phyloP scores from a whole-genome alignment of 768 basidiomycete genomes.

The Suillus occidentalis region DNA sequence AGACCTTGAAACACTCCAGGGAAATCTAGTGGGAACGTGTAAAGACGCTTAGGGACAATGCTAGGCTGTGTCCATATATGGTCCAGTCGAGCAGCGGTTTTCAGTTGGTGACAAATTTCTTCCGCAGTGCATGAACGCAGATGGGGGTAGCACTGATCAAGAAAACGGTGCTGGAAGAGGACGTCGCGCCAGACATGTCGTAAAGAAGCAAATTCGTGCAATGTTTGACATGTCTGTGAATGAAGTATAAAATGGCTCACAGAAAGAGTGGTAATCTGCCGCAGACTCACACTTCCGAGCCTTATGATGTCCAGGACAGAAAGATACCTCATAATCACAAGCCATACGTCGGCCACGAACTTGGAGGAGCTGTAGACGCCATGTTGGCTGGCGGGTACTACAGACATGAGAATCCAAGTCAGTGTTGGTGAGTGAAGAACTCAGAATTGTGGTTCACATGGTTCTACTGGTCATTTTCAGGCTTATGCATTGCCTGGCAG shows the following conservation, averaged over 20 bases:
- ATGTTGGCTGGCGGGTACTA: not conserved
- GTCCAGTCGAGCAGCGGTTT: conserved; percentile 16
- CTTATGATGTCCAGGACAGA: conserved; percentile 25
- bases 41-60: conserved; percentile 1
- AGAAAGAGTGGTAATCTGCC: not conserved
- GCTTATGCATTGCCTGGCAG: not conserved
- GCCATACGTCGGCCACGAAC: conserved; percentile 30
- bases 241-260: not conserved
- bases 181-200: conserved; percentile 28
- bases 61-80: not conserved
- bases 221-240: conserved; percentile 26
- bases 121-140: conserved; percentile 19
- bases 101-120: conserved; percentile 25
- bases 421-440: not conserved
- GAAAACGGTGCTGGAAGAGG: conserved; percentile 25
- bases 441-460: not conserved
- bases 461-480: no score
- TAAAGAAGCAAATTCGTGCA: conserved; percentile 23
- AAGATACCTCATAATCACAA: conserved; percentile 28
- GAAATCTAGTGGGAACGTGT: conserved; percentile 30
- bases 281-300: conserved; percentile 27
- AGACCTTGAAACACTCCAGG: conserved; percentile 32
- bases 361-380: not conserved
- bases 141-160: conserved; percentile 26
- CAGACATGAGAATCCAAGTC: not conserved